A percentile compares a stretch with the other conserved stretches of the same genome.
Conservation (phyloP, 1,284 basidiomycete genomes). For the Coriolopsis trogii region DNA sequence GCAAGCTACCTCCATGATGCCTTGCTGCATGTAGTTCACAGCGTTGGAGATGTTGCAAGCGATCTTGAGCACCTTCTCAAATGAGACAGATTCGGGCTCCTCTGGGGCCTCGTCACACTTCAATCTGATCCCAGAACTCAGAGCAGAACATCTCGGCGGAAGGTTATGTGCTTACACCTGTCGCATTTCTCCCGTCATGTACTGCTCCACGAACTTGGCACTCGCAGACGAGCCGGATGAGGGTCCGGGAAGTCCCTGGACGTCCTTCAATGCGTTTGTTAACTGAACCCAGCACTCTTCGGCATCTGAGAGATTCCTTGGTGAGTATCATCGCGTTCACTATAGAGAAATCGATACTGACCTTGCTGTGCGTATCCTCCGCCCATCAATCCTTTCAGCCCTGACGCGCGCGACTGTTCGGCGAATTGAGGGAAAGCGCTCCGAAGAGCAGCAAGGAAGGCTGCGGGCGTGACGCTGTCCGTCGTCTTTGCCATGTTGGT, state of each 20-base stretch:
- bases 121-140: slow-evolving; percentile 47
- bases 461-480: slow-evolving; percentile 76
- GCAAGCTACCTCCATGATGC: slow-evolving; percentile 85
- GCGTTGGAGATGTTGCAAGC: slow-evolving; percentile 89
- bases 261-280: slow-evolving; percentile 75
- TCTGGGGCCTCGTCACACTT: slow-evolving; percentile 82
- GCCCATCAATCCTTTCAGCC: slow-evolving; percentile 41
- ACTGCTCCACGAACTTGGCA: slow-evolving; percentile 81
- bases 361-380: slow-evolving; percentile 87
- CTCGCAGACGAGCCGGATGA: slow-evolving; percentile 29
- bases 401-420: slow-evolving; percentile 51
- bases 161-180: slow-evolving; percentile 66
- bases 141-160: neutral
- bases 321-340: neutral
- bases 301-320: slow-evolving; percentile 63
- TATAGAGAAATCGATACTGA: slow-evolving; percentile 24
- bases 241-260: slow-evolving; percentile 49
- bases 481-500: slow-evolving; percentile 75
- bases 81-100: slow-evolving; percentile 67
- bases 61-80: slow-evolving; percentile 85
- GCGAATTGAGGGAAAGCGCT: slow-evolving; percentile 91
- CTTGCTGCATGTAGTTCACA: slow-evolving; percentile 91
- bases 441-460: slow-evolving; percentile 75
- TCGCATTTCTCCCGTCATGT: slow-evolving; percentile 80
- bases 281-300: slow-evolving; percentile 94